A percentile compares a stretch with the other conserved stretches of the same genome.
These are phyloP conservation scores for Colletotrichum tropicale DNA, from an alignment of 2,329 filamentous ascomycete species.

Conservation along the genomic window DNA sequence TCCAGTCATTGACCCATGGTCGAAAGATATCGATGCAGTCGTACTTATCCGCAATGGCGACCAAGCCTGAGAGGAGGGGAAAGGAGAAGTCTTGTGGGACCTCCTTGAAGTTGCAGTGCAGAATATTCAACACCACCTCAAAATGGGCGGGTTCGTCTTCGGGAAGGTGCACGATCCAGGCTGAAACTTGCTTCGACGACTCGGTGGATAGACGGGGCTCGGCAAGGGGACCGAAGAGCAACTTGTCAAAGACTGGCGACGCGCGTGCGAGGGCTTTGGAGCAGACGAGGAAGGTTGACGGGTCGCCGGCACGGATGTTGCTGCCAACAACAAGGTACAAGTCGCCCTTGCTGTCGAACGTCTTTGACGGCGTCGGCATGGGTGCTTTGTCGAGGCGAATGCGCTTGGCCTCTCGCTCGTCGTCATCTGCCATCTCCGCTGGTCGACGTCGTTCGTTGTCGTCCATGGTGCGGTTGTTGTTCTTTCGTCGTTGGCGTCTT, in stretches of 20 bases:
- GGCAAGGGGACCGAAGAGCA: slow-evolving; percentile 29
- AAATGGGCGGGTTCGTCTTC: slow-evolving; percentile 32
- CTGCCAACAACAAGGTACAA: background rate
- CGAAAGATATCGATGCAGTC: slow-evolving; percentile 19
- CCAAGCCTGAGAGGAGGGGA: slow-evolving; percentile 23
- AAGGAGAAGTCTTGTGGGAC: slow-evolving; percentile 23
- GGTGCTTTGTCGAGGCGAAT: background rate
- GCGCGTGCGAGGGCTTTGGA: slow-evolving; percentile 26
- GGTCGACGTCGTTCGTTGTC: background rate
- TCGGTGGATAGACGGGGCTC: slow-evolving; percentile 14
- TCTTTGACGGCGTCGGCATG: background rate
- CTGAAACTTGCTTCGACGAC: background rate
- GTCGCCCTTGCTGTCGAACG: background rate
- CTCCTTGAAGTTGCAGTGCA: slow-evolving; percentile 29
- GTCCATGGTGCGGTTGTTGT: background rate
- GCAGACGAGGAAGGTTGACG: slow-evolving; percentile 23
- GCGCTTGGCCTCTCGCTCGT: background rate
- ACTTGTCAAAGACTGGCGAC: slow-evolving; percentile 29
- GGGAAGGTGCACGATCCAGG: slow-evolving; percentile 30
- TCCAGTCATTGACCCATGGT: slow-evolving; percentile 17
- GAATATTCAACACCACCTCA: slow-evolving; percentile 30
- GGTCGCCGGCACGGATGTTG: background rate
- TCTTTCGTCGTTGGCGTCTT: background rate
- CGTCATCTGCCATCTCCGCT: background rate
- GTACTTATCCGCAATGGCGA: slow-evolving; percentile 33